These are phyloP conservation scores for Sarocladium oryzae DNA, from an alignment of 2,329 filamentous ascomycete genomes.

Conservation along the genomic window DNA sequence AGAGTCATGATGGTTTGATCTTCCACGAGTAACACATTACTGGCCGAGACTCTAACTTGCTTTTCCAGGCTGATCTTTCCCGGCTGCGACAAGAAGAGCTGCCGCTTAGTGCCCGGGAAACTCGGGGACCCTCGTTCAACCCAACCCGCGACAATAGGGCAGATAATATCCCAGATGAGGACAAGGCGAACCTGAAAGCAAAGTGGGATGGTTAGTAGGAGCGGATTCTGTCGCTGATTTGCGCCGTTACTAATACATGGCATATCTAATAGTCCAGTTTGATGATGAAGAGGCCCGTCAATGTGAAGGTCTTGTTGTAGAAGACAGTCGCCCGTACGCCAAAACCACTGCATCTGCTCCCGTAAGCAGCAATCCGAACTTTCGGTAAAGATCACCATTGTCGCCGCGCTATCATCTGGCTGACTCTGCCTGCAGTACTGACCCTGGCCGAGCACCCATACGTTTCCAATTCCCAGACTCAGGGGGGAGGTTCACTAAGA, in stretches of 20 bases:
- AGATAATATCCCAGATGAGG: neutral
- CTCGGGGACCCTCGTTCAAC: neutral
- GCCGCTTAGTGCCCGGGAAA: neutral
- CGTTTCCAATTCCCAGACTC: neutral
- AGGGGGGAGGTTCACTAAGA: neutral
- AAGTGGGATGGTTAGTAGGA: neutral
- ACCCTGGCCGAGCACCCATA: neutral
- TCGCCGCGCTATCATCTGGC: neutral
- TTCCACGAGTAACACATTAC: too few relatives aligned
- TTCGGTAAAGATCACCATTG: neutral
- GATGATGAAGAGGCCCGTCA: conserved; percentile 18
- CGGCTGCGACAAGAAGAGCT: neutral
- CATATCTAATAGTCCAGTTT: conserved; percentile 12
- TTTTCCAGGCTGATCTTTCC: neutral
- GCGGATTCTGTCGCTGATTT: neutral
- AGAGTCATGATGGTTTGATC: neutral
- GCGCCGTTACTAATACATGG: neutral
- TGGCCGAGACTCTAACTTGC: too few relatives aligned
- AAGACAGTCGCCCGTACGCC: conserved; percentile 17
- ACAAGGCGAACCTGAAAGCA: neutral
- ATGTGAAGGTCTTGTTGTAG: conserved; percentile 16
- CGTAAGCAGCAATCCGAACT: conserved; percentile 6
- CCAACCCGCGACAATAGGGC: neutral
- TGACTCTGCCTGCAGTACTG: neutral
- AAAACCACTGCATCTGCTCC: conserved; percentile 9